Base-by-base conservation (phyloP, 2,329 filamentous ascomycete genomes). In the Talaromyces amestolkiae region DNA sequence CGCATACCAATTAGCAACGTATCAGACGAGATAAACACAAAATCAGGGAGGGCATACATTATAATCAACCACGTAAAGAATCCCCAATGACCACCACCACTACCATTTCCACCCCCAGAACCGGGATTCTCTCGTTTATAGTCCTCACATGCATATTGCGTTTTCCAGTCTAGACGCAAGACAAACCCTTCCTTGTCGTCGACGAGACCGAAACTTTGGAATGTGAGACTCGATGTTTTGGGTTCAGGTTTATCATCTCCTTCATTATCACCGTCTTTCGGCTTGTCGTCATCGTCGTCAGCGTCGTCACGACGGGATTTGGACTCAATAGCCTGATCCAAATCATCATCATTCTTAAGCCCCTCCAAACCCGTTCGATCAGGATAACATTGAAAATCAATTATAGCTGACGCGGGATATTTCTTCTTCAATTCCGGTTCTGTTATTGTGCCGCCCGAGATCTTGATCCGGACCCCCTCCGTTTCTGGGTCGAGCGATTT, bases 21-120 rank as follows among this genome's bases (percentile, higher is more conserved):
- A 31, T n/a, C 49, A 27, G 31, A 62, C 10, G 31, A 37, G 6
- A 13, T 3, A 11, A 5, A 22, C 59, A 39, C 39, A 39, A 22
- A 63, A 35, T n/a, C n/a, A 39, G 59, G 10, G 60, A 47, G 64
- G 51, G 33, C 91, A 84, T 80, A 96, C 93, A 98, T 87, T 70
- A 99, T 88, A 70, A 98, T 87, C 73, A 98, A 86, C 95, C 95
- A 99, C 19, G 94, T 97, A 74, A 98, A 98, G 83, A 97, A 95
- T 1, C 95, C 95, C 95, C 94, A 98, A 74, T 87, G 85, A 19
- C 77, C 78, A 62, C 83, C 82, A 61, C 83, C 82, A 65, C 33
- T 19, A n/a, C 77, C 78, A 61, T 82, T 82, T 65, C 49, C 37
- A 51, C 39, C 27, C 15, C 56, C 17, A 45, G 56, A 59, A 10